phyloP scores from a whole-genome alignment of 306 rosid species.

The Corylus avellana region DNA sequence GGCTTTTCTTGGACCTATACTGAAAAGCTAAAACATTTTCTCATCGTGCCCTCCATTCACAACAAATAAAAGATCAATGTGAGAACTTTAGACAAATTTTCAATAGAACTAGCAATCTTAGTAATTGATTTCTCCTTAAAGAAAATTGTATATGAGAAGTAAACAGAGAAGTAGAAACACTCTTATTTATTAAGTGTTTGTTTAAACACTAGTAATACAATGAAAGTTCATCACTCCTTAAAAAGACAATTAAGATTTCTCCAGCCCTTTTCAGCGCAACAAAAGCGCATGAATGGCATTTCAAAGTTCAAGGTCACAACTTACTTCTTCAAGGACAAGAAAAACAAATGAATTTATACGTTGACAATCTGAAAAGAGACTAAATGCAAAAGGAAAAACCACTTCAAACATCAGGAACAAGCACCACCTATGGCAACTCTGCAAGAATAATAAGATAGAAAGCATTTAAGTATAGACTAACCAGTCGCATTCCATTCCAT shows the following conservation, averaged over 20 bases:
- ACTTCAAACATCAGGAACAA: not conserved
- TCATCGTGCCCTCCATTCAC: not conserved
- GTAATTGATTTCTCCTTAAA: not conserved
- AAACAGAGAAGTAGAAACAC: not conserved
- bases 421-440: conserved; percentile 16
- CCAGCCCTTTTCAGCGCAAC: not conserved
- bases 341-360: not conserved
- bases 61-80: not conserved
- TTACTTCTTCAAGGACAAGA: not conserved
- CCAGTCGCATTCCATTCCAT: conserved; percentile 99
- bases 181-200: not conserved
- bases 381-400: not conserved
- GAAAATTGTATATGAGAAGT: not conserved
- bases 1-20: not conserved
- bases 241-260: not conserved
- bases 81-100: not conserved
- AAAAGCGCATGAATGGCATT: not conserved
- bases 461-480: conserved; percentile 46
- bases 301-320: not conserved
- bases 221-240: not conserved
- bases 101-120: not conserved
- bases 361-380: not conserved
- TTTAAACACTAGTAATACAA: not conserved
- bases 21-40: not conserved
- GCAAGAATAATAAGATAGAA: conserved; percentile 22